Conservation (phyloP, 2,329 filamentous ascomycete genomes). For the Xylaria multiplex region DNA sequence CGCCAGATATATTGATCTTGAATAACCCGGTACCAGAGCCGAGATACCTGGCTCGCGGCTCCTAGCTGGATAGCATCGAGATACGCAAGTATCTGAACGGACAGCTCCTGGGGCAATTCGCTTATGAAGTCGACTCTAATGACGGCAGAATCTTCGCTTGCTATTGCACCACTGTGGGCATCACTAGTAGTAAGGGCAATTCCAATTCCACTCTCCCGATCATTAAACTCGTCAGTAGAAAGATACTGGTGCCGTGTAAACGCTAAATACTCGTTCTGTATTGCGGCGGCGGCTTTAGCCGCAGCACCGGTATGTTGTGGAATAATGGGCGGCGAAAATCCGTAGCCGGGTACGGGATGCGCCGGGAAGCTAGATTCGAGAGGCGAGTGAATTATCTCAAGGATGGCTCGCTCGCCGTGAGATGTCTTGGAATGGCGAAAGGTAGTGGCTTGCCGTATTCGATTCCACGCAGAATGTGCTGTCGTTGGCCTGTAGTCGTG, state of each 20-base stretch:
- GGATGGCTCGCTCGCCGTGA: slow-evolving; percentile 54
- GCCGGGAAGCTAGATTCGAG: slow-evolving; percentile 47
- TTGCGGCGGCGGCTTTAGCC: slow-evolving; percentile 68
- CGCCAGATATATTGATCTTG: slow-evolving; percentile 70
- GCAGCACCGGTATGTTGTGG: slow-evolving; percentile 69
- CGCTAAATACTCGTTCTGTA: slow-evolving; percentile 64
- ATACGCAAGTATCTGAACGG: slow-evolving; percentile 66
- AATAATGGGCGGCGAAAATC: slow-evolving; percentile 68
- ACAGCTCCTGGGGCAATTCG: slow-evolving; percentile 65
- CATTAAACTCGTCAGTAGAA: slow-evolving; percentile 61
- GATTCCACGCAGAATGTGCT: slow-evolving; percentile 62
- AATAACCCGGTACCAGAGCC: slow-evolving; percentile 59
- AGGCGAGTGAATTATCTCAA: slow-evolving; percentile 53
- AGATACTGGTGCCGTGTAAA: slow-evolving; percentile 54
- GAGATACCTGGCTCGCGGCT: slow-evolving; percentile 62
- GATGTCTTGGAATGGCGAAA: slow-evolving; percentile 60
- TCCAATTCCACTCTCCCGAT: slow-evolving; percentile 72
- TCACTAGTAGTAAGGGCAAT: slow-evolving; percentile 62
- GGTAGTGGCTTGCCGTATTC: slow-evolving; percentile 61
- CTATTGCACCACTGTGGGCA: slow-evolving; percentile 48
- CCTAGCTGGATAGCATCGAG: slow-evolving; percentile 64
- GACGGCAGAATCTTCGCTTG: slow-evolving; percentile 52
- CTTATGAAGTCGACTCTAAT: slow-evolving; percentile 67
- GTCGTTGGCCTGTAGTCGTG: slow-evolving; percentile 55
- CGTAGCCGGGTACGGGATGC: slow-evolving; percentile 60